Conservation (phyloP, 768 basidiomycete species). For the Rhizopogon roseolus region DNA sequence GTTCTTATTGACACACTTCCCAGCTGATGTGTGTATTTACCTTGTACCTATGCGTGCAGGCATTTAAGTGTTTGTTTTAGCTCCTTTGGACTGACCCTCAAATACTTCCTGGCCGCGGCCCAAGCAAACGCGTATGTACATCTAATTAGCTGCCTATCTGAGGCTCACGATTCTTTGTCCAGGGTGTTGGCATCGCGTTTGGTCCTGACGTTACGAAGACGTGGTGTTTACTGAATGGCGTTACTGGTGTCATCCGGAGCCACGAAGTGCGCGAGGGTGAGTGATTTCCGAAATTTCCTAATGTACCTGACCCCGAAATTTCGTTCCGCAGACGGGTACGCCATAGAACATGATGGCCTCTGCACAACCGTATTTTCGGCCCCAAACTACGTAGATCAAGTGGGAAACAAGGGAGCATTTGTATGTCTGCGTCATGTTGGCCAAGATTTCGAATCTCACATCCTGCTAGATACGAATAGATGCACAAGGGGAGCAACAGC, state of each 20-base stretch:
- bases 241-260: constrained; percentile 87
- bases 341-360: constrained; percentile 90
- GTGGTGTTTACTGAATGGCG: constrained; percentile 85
- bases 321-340: constrained; percentile 69
- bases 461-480: constrained; percentile 72
- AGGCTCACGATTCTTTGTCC: constrained; percentile 10
- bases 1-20: constrained; percentile 5
- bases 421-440: constrained; percentile 39
- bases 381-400: constrained; percentile 92
- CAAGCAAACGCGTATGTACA: constrained; percentile 84
- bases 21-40: constrained; percentile 55
- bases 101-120: constrained; percentile 81
- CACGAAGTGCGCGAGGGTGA: constrained; percentile 93
- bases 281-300: constrained; percentile 14
- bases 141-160: not conserved
- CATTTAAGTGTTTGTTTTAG: constrained; percentile 32
- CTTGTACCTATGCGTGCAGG: not conserved
- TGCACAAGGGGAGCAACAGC: constrained; percentile 64
- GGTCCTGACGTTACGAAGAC: constrained; percentile 89
- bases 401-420: constrained; percentile 88
- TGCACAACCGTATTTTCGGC: constrained; percentile 96
- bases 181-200: constrained; percentile 95
- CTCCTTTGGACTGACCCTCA: constrained; percentile 97
- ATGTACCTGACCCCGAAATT: constrained; percentile 1
- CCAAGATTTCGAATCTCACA: constrained; percentile 4